Percentiles rank a stretch among this genome's conserved stretches.
Evolutionary conservation across 768 basidiomycete genomes (phyloP).

Genomic region (Macrolepiota fuliginosa): DNA sequence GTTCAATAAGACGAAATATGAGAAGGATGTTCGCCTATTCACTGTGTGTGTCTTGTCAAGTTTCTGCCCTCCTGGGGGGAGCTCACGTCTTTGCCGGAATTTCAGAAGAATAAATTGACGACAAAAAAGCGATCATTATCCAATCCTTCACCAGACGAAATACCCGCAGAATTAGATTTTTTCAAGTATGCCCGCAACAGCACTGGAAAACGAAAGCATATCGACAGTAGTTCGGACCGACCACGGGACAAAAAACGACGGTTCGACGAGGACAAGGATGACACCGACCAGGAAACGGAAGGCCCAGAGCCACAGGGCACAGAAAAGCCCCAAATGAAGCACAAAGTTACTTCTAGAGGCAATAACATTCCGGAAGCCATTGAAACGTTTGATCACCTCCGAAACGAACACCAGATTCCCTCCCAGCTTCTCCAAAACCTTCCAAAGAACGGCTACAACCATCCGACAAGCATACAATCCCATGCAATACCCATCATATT

Average conservation of each 20-base stretch:
- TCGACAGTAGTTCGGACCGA: conserved; percentile 17
- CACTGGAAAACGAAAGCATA: conserved; percentile 48
- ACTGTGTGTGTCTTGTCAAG: conserved; percentile 39
- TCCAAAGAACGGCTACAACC: conserved; percentile 50
- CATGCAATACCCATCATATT: conserved; percentile 78
- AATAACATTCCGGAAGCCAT: conserved; percentile 59
- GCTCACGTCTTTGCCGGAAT: neutral
- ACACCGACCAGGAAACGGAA: conserved; percentile 13
- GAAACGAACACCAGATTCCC: conserved; percentile 54
- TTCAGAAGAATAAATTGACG: conserved; percentile 7
- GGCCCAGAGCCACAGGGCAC: conserved; percentile 12
- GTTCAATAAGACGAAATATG: conserved; percentile 78
- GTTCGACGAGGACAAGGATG: conserved; percentile 21
- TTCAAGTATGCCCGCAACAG: conserved; percentile 79
- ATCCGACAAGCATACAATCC: conserved; percentile 82
- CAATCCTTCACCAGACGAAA: conserved; percentile 34
- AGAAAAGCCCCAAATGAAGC: conserved; percentile 2
- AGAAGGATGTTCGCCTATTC: conserved; percentile 70
- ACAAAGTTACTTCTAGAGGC: conserved; percentile 47
- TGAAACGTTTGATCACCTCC: conserved; percentile 57
- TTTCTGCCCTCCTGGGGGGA: neutral
- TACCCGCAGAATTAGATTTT: conserved; percentile 84
- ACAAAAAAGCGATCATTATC: conserved; percentile 6
- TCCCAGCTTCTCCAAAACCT: conserved; percentile 67
- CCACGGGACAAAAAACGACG: conserved; percentile 30